phyloP scores from a whole-genome alignment of 495 filamentous ascomycete genomes.

The Neurospora pannonica region DNA sequence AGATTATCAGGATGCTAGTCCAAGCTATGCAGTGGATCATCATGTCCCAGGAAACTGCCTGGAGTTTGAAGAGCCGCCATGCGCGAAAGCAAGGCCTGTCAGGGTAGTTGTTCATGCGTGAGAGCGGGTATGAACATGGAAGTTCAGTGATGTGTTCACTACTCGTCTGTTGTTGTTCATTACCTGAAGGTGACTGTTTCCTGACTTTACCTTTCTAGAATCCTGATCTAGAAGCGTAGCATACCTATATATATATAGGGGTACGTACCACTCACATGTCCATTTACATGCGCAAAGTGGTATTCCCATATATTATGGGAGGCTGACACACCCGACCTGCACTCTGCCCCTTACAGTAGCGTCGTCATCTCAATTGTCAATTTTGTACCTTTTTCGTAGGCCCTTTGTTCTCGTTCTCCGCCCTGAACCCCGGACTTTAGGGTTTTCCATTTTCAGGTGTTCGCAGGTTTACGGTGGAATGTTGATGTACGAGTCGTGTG shows the following conservation, averaged over 20 bases:
- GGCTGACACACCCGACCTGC: not conserved
- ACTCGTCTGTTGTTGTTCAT: not conserved
- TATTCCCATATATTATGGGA: not conserved
- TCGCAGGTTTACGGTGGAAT: not conserved
- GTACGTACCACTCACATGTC: not conserved
- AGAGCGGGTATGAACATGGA: not conserved
- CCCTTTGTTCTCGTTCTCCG: not conserved
- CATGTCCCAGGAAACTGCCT: not conserved
- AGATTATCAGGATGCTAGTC: not conserved
- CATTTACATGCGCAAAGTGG: not conserved
- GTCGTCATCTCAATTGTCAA: not conserved
- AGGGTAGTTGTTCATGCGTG: not conserved
- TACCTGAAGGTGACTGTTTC: not conserved
- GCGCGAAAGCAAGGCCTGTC: not conserved
- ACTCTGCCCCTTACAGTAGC: not conserved
- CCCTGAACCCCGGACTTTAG: not conserved
- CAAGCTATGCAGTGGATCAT: not conserved
- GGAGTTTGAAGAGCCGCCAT: not conserved
- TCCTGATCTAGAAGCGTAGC: not conserved
- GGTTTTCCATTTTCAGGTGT: not conserved
- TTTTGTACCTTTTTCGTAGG: not conserved
- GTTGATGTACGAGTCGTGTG: not conserved
- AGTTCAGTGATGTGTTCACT: not conserved
- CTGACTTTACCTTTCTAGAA: not conserved
- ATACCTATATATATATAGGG: not conserved